Conservation (phyloP, 2,329 filamentous ascomycete genomes). For the Tolypocladium paradoxum region DNA sequence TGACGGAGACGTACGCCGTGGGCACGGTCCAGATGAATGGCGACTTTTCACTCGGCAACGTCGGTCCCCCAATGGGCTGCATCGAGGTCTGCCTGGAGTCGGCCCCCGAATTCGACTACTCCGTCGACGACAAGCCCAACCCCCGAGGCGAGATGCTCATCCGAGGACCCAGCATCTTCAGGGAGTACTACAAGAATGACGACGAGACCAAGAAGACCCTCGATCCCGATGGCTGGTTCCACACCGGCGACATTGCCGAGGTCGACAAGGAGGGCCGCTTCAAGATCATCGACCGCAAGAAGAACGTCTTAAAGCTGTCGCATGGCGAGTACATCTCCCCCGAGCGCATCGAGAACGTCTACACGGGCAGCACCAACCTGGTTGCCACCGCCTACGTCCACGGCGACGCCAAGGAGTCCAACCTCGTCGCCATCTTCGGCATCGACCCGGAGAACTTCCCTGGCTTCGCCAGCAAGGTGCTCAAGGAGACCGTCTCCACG, state of each 20-base stretch:
- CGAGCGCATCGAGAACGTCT: slow-evolving; percentile 93
- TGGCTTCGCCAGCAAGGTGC: slow-evolving; percentile 63
- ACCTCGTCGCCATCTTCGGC: slow-evolving; percentile 78
- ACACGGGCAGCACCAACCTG: slow-evolving; percentile 69
- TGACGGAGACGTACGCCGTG: slow-evolving; percentile 87
- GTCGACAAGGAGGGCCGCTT: slow-evolving; percentile 80
- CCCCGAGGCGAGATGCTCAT: slow-evolving; percentile 85
- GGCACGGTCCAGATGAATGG: slow-evolving; percentile 56
- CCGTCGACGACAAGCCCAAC: slow-evolving; percentile 73
- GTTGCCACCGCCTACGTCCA: slow-evolving; percentile 80
- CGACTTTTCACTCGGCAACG: slow-evolving; percentile 72
- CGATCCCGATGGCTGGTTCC: slow-evolving; percentile 90
- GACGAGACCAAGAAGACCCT: slow-evolving; percentile 78
- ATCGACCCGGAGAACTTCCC: slow-evolving; percentile 79
- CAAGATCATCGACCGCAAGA: slow-evolving; percentile 89
- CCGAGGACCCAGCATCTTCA: slow-evolving; percentile 70
- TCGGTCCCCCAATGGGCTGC: slow-evolving; percentile 58
- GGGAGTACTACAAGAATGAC: slow-evolving; percentile 80
- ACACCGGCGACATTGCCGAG: slow-evolving; percentile 82
- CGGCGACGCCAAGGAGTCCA: slow-evolving; percentile 73
- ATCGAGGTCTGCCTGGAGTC: slow-evolving; percentile 73
- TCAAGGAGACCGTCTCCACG: slow-evolving; percentile 54
- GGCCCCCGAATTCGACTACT: slow-evolving; percentile 90
- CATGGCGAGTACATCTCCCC: slow-evolving; percentile 98
- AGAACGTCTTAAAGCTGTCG: slow-evolving; percentile 97